Base-by-base conservation (phyloP, 176 grass and related monocot species). In the Oryza nivara region DNA sequence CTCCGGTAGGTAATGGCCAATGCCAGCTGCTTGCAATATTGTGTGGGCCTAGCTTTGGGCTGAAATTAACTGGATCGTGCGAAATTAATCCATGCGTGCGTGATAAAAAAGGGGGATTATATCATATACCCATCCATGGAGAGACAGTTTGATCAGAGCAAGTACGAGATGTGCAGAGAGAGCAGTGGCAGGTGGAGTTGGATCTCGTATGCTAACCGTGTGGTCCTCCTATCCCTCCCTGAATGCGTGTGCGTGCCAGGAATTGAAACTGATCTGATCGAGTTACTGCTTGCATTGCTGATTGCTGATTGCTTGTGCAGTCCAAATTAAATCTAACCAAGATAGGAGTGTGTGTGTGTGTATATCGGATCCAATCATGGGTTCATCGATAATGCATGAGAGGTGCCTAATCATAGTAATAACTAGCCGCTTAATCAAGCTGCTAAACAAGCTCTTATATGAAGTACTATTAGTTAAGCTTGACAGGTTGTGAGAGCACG, bases 111-210 rank as follows among this genome's bases (percentile, higher is more conserved):
- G 30, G 40, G 40, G 40, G 40, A 41, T 41, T 8, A 7, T 4
- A 49, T 15, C 0, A 5, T 15, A 15, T 49, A 49, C 15, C 47
- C 47, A 5, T 49, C 19, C 7, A 61, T 22, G 56, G 56, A 60
- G 45, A 23, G 30, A 70, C 78, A 70, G 65, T 36, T 25, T 70
- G 66, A 4, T 81, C 48, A 81, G 79, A 81, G 79, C 79, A 71
- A 81, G 79, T 81, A 81, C 79, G 48, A 71, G 67, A 25, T 44
- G 6, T 16, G 79, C 78, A 70, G 78, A 68, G 41, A 43, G 41
- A 43, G 36, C 8, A 43, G 7, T 43, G 41, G 77, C 44, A 23
- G 58, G 58, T 9, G 17, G 58, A 23, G 58, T 10, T n/a, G 58
- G n/a, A 6, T 20, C 40, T 20, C 20, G 54, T 14, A 58, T 58